Base-by-base conservation (phyloP, 2,329 filamentous ascomycete genomes). In the Didymellaceae sp. region DNA sequence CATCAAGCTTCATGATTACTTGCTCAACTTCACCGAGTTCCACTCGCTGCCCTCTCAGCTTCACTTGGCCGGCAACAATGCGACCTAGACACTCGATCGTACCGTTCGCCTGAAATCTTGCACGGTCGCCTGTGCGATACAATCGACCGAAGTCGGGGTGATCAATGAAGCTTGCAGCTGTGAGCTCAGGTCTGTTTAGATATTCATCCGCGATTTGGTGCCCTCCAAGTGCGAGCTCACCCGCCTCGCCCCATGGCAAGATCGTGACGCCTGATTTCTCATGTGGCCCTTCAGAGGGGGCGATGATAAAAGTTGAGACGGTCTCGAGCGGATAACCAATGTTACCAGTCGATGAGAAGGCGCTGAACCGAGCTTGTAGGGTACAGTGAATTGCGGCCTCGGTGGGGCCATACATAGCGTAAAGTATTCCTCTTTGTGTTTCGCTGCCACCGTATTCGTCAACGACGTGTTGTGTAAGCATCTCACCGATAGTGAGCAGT, bases 401-500 rank as follows among this genome's bases (percentile, higher is more conserved):
- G 0, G 92, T 97, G 1, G 92, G 92, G 0, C 92, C 92, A 67
- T 97, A 97, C 91, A 96, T 96, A 25, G 87, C 92, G 82, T 90
- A 92, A 1, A 97, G 78, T 33, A 96, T 86, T 59, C 88, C 86
- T 2, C 77, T 68, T 6, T 73, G 74, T 0, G 66, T 66, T 0
- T 71, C 65, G 8, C 77, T 75, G 2, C 84, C 84, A 5, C 90
- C 91, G 77, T 94, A 97, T 66, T 95, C 90, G 26, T 83, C 76
- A 17, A 96, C 80, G 2, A 97, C 87, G 7, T 84, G 82, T 32
- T 81, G 78, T 3, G 89, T 96, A 26, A 97, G 81, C 91, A 96
- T 96, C 72, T 97, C 92, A 5, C 92, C 92, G 59, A 96, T 96
- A 0, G 91, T 96, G 18, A 97, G 75, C 0, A 97, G 78, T 0